phyloP scores from a whole-genome alignment of 768 basidiomycete species.

The Suillus occidentalis region DNA sequence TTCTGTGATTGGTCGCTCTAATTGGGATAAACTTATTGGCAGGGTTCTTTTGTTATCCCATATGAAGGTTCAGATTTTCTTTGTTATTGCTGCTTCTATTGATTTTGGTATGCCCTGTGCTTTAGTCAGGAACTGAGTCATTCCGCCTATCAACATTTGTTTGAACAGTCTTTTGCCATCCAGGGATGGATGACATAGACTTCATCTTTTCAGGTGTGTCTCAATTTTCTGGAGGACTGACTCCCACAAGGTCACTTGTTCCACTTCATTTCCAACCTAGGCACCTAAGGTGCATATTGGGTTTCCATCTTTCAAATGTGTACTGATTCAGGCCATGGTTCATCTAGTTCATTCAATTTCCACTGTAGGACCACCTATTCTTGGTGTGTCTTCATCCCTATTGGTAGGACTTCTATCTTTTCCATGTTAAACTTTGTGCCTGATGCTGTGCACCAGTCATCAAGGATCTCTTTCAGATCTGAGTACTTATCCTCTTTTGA shows the following conservation, averaged over 20 bases:
- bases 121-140: slow-evolving; percentile 31
- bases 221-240: slow-evolving; percentile 23
- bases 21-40: not conserved
- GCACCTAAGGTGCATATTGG: slow-evolving; percentile 14
- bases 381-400: no score
- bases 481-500: no score
- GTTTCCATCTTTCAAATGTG: slow-evolving; percentile 18
- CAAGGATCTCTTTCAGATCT: no score
- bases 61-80: slow-evolving; percentile 14
- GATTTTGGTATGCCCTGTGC: slow-evolving; percentile 32
- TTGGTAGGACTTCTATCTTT: no score
- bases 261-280: slow-evolving; percentile 24
- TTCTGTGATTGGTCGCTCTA: not conserved
- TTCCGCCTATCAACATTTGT: slow-evolving; percentile 18
- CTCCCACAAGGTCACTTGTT: slow-evolving; percentile 15
- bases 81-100: slow-evolving; percentile 1
- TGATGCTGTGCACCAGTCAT: no score
- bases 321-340: slow-evolving; percentile 1
- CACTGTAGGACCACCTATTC: no score
- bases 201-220: slow-evolving; percentile 12
- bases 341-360: not conserved
- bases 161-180: slow-evolving; percentile 13
- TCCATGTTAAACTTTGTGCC: no score
- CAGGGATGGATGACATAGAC: slow-evolving; percentile 4
- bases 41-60: slow-evolving; percentile 12